Conservation (phyloP, 352 stramenopile species). For the Ophiocytium majus region DNA sequence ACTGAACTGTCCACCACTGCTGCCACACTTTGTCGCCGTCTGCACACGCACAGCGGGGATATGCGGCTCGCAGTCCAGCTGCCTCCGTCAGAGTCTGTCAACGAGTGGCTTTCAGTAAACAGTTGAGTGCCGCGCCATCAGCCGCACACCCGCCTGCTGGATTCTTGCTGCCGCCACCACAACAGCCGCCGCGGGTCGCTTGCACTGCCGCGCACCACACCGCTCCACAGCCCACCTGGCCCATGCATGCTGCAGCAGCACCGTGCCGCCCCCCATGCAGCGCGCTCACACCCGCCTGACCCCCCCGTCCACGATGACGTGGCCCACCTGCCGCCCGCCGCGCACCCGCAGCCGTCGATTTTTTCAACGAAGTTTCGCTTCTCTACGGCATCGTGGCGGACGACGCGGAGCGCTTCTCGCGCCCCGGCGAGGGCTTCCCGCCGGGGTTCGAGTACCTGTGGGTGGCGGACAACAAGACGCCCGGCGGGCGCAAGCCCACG, state of each 20-base stretch:
- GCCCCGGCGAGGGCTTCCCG: conserved; percentile 55
- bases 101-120: conserved; percentile 86
- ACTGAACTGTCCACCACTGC: too few relatives aligned
- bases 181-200: too few relatives aligned
- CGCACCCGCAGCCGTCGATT: conserved; percentile 74
- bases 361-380: conserved; percentile 89
- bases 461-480: conserved; percentile 57
- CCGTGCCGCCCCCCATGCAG: too few relatives aligned
- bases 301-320: too few relatives aligned
- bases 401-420: conserved; percentile 42
- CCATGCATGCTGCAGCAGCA: neutral
- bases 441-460: conserved; percentile 80
- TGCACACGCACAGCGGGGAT: conserved; percentile 42
- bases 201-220: too few relatives aligned
- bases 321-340: neutral
- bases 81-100: conserved; percentile 70
- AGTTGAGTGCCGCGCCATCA: conserved; percentile 43
- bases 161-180: too few relatives aligned
- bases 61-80: conserved; percentile 61
- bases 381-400: conserved; percentile 78
- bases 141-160: conserved; percentile 1
- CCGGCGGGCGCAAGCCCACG: conserved; percentile 35
- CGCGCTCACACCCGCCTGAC: too few relatives aligned
- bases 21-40: too few relatives aligned
- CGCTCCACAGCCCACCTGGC: neutral